Percentiles rank a stretch among this genome's conserved stretches.
Evolutionary conservation across 768 basidiomycete genomes (phyloP).

Genomic region (Lactarius sanguifluus): DNA sequence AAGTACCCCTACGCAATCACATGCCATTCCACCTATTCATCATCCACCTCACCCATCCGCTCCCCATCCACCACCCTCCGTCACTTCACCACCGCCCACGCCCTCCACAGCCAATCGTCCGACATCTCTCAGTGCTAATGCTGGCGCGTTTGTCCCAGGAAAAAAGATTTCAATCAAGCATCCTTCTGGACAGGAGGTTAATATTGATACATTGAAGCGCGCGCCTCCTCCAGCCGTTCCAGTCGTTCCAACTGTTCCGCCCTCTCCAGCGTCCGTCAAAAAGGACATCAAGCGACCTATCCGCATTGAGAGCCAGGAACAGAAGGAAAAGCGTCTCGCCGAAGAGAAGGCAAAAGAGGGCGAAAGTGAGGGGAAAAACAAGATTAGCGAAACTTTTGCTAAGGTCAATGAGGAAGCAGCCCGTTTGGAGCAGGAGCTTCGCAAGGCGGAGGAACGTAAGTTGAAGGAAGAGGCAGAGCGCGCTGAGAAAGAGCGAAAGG

Average conservation of each 20-base stretch:
- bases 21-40: constrained; percentile 49
- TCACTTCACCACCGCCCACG: constrained; percentile 69
- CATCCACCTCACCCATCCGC: constrained; percentile 52
- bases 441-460: constrained; percentile 41
- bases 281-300: constrained; percentile 38
- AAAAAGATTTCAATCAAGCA: constrained; percentile 36
- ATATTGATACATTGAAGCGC: constrained; percentile 53
- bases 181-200: constrained; percentile 58
- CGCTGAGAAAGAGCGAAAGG: constrained; percentile 36
- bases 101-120: constrained; percentile 49
- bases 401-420: constrained; percentile 36
- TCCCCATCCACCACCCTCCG: constrained; percentile 45
- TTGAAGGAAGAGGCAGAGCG: constrained; percentile 46
- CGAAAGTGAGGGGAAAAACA: constrained; percentile 43
- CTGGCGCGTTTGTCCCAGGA: constrained; percentile 65
- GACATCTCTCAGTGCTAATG: constrained; percentile 55
- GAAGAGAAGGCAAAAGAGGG: constrained; percentile 51
- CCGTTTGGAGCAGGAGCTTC: constrained; percentile 37
- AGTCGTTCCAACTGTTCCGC: constrained; percentile 39
- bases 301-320: constrained; percentile 64
- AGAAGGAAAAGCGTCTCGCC: constrained; percentile 49
- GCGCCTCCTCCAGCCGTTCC: constrained; percentile 45
- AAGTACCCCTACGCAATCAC: constrained; percentile 66
- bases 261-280: constrained; percentile 18
- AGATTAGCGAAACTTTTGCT: constrained; percentile 34